Evolutionary conservation across 306 rosid species (phyloP).

Genomic region (Begonia masoniana): DNA sequence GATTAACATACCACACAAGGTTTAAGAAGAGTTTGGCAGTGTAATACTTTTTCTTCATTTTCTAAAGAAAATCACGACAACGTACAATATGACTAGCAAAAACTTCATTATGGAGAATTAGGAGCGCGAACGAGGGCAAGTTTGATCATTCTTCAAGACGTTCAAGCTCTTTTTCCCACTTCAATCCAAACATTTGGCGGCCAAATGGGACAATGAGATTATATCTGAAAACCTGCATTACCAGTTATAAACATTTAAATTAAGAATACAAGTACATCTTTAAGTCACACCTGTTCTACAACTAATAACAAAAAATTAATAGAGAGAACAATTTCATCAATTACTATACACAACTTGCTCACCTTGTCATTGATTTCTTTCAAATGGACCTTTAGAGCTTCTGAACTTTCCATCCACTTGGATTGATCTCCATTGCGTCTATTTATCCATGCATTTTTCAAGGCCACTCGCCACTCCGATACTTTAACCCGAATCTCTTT

Average conservation of each 20-base stretch:
- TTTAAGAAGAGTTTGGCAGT: no score
- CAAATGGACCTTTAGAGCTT: conserved; percentile 41
- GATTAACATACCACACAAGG: no score
- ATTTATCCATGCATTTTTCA: conserved; percentile 46
- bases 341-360: conserved; percentile 5
- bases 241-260: conserved; percentile 2
- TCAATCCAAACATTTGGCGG: conserved; percentile 70
- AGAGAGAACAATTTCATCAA: no score
- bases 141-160: conserved; percentile 32
- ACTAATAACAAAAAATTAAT: no score
- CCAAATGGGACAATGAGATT: conserved; percentile 85
- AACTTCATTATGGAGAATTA: no score
- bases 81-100: no score
- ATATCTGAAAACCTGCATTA: conserved; percentile 64
- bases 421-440: conserved; percentile 38
- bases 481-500: conserved; percentile 56
- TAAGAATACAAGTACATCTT: no score
- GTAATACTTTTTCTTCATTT: no score
- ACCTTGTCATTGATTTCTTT: conserved; percentile 59
- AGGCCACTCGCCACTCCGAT: conserved; percentile 42
- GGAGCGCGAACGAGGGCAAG: no score
- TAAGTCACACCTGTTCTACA: background rate
- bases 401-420: conserved; percentile 42
- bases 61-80: no score
- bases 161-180: conserved; percentile 81